Base-by-base conservation (phyloP, 2,329 filamentous ascomycete species). In the Fusarium algeriense region DNA sequence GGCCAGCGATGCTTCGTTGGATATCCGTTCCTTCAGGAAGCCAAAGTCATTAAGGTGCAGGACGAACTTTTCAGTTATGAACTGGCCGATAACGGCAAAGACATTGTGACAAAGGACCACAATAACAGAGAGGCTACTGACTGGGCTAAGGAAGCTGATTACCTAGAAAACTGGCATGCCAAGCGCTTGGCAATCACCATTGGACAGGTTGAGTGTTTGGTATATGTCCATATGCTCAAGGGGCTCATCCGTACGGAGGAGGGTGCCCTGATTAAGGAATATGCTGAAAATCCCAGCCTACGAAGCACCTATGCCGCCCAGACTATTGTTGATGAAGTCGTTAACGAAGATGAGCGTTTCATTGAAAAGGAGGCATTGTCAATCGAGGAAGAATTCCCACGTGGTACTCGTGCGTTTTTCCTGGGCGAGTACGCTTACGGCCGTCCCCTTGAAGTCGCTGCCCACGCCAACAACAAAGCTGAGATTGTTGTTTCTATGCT, bases 1-100 rank as follows among this genome's bases (percentile, higher is more conserved):
- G 95, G 95, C 46, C 89, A 95, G 80, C 90, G 91, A 66, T 95
- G 97, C 65, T 94, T 94, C 78, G 93, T 98, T 67, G 95, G 95
- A 40, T 99, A 97, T 77, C 96, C 96, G 2, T 99, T 98, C 83
- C 83, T 99, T 70, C 93, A 97, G 75, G 97, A 99, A 82, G 96
- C 93, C 57, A 95, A 95, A 82, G 91, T 99, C 34, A 87, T 93
- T 55, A 91, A 91, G 60, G 93, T 98, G 3, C 95, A 94, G 2
- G 96, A 99, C 78, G 95, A 98, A 80, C 85, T 98, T 32, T 98
- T 98, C 79, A 92, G 93, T 75, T 99, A 98, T 78, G 86, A 90
- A 20, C 84, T 96, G 38, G 87, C 91, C 3, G 85, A 90, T 37
- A 87, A 90, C 68, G 89, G 89, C 64, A 85, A 85, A 43, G 89